Conservation (phyloP, 2,329 filamentous ascomycete species). For the Trematosphaeria pertusa region DNA sequence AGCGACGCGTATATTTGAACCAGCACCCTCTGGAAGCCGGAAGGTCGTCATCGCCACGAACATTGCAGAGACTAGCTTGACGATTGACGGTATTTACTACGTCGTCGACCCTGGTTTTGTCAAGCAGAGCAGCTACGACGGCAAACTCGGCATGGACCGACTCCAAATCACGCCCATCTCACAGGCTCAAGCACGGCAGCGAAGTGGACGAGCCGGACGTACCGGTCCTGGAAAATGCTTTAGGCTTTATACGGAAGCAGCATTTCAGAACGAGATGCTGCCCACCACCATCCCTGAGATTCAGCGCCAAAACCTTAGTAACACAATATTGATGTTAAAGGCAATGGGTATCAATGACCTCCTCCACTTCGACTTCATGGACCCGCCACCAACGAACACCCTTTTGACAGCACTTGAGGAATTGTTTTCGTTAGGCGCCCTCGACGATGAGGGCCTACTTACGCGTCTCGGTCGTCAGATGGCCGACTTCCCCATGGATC, state of each 20-base stretch:
- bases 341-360: slow-evolving; percentile 99
- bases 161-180: slow-evolving; percentile 95
- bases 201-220: slow-evolving; percentile 88
- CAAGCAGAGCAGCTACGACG: slow-evolving; percentile 96
- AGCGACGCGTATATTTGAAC: slow-evolving; percentile 93
- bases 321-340: slow-evolving; percentile 96
- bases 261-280: slow-evolving; percentile 96
- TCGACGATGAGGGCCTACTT: slow-evolving; percentile 93
- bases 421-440: slow-evolving; percentile 85
- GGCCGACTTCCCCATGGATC: slow-evolving; percentile 99
- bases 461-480: slow-evolving; percentile 94
- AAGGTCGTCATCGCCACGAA: slow-evolving; percentile 99
- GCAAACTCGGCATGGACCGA: slow-evolving; percentile 97
- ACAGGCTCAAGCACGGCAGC: slow-evolving; percentile 94
- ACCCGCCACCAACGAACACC: slow-evolving; percentile 94
- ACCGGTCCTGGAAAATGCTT: slow-evolving; percentile 93
- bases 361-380: slow-evolving; percentile 98
- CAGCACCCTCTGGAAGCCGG: slow-evolving; percentile 80
- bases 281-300: slow-evolving; percentile 97
- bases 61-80: slow-evolving; percentile 97
- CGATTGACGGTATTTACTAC: slow-evolving; percentile 97
- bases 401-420: slow-evolving; percentile 97
- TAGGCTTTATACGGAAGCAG: slow-evolving; percentile 91
- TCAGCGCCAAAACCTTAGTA: slow-evolving; percentile 88
- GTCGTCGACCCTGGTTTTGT: slow-evolving; percentile 97